These are phyloP conservation scores for Agrocybe pediades DNA, from an alignment of 768 basidiomycete genomes.

Conservation along the genomic window DNA sequence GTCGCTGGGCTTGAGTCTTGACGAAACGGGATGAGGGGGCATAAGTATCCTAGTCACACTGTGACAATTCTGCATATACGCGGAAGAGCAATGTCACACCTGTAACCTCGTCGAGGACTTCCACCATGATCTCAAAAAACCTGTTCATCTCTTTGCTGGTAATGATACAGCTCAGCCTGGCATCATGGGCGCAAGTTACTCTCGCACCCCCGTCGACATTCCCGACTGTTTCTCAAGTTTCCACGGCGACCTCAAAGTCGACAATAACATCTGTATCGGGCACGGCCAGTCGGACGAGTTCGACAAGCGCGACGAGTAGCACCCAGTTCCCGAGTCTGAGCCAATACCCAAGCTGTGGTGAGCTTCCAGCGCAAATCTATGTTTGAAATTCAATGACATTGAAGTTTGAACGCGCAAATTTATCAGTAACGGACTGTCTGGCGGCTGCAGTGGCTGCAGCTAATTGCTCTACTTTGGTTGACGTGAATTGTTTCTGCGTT, in stretches of 20 bases:
- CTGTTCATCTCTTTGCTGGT: constrained; percentile 8
- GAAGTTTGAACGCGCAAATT: neutral
- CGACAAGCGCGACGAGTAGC: constrained; percentile 30
- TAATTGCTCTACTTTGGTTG: constrained; percentile 45
- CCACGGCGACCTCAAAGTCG: constrained; percentile 6
- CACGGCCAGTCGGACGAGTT: constrained; percentile 6
- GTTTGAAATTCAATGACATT: neutral
- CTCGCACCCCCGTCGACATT: constrained; percentile 20
- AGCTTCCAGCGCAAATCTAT: constrained; percentile 7
- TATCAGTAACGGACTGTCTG: constrained; percentile 48
- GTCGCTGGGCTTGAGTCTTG: no score
- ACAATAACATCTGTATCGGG: neutral
- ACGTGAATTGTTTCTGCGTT: constrained; percentile 52
- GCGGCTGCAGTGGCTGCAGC: constrained; percentile 35
- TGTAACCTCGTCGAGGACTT: no score
- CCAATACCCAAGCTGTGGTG: constrained; percentile 40
- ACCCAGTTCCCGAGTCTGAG: constrained; percentile 40
- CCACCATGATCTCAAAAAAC: neutral
- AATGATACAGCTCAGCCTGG: constrained; percentile 3
- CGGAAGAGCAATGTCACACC: no score
- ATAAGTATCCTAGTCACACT: no score
- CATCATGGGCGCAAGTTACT: constrained; percentile 9
- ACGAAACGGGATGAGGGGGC: no score
- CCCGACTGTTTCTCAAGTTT: constrained; percentile 9
- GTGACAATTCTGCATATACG: no score